Evolutionary conservation across 371 early-diverging fungal genomes (phyloP).

Genomic region (Nematocida sp.): DNA sequence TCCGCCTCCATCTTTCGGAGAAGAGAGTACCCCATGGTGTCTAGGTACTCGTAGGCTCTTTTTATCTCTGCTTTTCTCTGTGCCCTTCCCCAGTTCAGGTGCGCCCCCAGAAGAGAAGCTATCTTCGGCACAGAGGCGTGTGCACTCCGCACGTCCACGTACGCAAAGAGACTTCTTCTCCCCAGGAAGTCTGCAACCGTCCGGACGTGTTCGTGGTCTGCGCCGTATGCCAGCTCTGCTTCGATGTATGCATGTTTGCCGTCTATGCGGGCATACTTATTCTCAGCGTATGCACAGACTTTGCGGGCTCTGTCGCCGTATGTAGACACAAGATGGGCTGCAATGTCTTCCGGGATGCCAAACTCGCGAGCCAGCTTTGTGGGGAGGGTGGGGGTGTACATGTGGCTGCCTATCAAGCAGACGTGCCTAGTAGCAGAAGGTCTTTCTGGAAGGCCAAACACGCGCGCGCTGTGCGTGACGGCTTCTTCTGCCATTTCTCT

Average conservation of each 20-base stretch:
- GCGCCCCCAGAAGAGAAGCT: slow-evolving; percentile 68
- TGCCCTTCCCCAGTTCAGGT: slow-evolving; percentile 43
- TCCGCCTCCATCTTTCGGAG: slow-evolving; percentile 18
- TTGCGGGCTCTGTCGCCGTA: slow-evolving; percentile 80
- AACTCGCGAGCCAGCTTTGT: slow-evolving; percentile 79
- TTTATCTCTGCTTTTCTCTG: slow-evolving; percentile 14
- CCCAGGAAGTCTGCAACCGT: slow-evolving; percentile 82
- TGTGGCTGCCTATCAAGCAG: slow-evolving; percentile 76
- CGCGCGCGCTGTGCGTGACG: slow-evolving; percentile 76
- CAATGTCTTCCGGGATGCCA: slow-evolving; percentile 82
- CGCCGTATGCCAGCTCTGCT: slow-evolving; percentile 84
- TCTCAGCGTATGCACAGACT: slow-evolving; percentile 25
- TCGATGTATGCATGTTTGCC: slow-evolving; percentile 80
- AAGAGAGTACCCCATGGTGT: slow-evolving; percentile 42
- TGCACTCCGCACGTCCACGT: slow-evolving; percentile 84
- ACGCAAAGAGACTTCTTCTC: slow-evolving; percentile 82
- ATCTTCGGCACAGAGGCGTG: slow-evolving; percentile 74
- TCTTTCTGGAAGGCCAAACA: slow-evolving; percentile 66
- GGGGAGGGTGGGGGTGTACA: slow-evolving; percentile 76
- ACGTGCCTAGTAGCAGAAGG: slow-evolving; percentile 70
- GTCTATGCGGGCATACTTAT: slow-evolving; percentile 65
- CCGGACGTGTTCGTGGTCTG: slow-evolving; percentile 81
- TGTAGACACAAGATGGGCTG: slow-evolving; percentile 76
- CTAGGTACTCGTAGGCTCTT: slow-evolving; percentile 7
- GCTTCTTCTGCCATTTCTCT: slow-evolving; percentile 94